phyloP scores from a whole-genome alignment of 192 early-diverging fungal species.

The Entomortierella parvispora region DNA sequence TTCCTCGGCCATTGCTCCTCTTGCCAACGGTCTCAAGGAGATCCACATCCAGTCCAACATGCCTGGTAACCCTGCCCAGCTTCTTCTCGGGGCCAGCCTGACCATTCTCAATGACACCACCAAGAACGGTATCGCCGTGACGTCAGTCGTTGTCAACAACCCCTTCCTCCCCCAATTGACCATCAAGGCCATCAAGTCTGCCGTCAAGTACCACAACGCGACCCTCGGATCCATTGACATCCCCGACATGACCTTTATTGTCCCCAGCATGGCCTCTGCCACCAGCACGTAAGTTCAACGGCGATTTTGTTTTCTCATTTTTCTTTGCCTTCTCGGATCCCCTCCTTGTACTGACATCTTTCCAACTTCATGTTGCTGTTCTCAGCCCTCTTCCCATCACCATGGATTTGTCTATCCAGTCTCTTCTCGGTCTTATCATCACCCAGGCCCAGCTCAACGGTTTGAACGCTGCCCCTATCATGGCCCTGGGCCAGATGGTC shows the following conservation, averaged over 20 bases:
- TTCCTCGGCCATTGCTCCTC: slow-evolving; percentile 58
- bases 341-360: too few relatives aligned
- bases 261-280: slow-evolving; percentile 51
- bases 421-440: slow-evolving; percentile 57
- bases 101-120: slow-evolving; percentile 55
- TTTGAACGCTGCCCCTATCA: slow-evolving; percentile 55
- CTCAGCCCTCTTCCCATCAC: slow-evolving; percentile 34
- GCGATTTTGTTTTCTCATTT: too few relatives aligned
- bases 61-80: slow-evolving; percentile 56
- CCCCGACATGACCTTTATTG: slow-evolving; percentile 50
- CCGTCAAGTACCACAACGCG: slow-evolving; percentile 55
- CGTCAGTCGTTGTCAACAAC: slow-evolving; percentile 60
- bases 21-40: slow-evolving; percentile 54
- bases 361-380: too few relatives aligned
- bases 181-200: slow-evolving; percentile 59
- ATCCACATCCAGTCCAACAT: slow-evolving; percentile 57
- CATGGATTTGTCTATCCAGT: slow-evolving; percentile 63
- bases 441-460: slow-evolving; percentile 53
- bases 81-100: slow-evolving; percentile 55
- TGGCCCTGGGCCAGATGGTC: slow-evolving; percentile 53
- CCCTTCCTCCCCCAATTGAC: slow-evolving; percentile 62
- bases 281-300: slow-evolving; percentile 2
- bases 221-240: slow-evolving; percentile 60
- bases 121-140: slow-evolving; percentile 55
- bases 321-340: too few relatives aligned